Evolutionary conservation across 2,329 filamentous ascomycete species (phyloP).

Genomic region (Colletotrichum plurivorum): DNA sequence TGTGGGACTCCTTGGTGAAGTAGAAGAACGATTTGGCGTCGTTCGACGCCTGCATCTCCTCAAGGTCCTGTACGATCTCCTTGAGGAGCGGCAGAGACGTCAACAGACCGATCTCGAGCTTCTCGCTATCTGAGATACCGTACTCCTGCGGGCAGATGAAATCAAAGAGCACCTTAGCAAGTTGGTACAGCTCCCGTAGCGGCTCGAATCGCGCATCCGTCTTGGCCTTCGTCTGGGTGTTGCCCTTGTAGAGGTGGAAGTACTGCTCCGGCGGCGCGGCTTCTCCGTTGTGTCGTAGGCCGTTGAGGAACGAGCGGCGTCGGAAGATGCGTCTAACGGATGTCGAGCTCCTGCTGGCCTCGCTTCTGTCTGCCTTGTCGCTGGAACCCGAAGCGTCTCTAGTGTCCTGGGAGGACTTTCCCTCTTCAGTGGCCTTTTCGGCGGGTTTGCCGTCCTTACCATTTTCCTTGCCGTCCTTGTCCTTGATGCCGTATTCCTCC

Average conservation of each 20-base stretch:
- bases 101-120: slow-evolving; percentile 96
- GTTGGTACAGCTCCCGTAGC: slow-evolving; percentile 90
- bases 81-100: slow-evolving; percentile 94
- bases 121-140: slow-evolving; percentile 94
- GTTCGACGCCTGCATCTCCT: slow-evolving; percentile 95
- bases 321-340: slow-evolving; percentile 69
- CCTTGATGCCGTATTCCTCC: slow-evolving; percentile 71
- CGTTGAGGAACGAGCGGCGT: slow-evolving; percentile 72
- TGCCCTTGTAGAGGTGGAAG: slow-evolving; percentile 90
- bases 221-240: slow-evolving; percentile 81
- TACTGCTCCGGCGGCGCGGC: slow-evolving; percentile 79
- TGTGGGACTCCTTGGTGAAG: slow-evolving; percentile 99
- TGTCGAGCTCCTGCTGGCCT: slow-evolving; percentile 47
- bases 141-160: slow-evolving; percentile 99
- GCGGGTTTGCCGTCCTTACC: slow-evolving; percentile 52
- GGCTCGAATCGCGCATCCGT: slow-evolving; percentile 88
- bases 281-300: slow-evolving; percentile 63
- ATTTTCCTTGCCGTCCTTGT: slow-evolving; percentile 45
- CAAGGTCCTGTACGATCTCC: slow-evolving; percentile 96
- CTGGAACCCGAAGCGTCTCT: slow-evolving; percentile 51
- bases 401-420: slow-evolving; percentile 54
- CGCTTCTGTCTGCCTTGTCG: slow-evolving; percentile 58
- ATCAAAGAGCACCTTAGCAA: slow-evolving; percentile 96
- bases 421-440: slow-evolving; percentile 58
- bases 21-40: slow-evolving; percentile 98